A percentile compares a stretch with the other conserved stretches of the same genome.
phyloP scores from a whole-genome alignment of 345 rosid genomes.

The Cardamine resedifolia region DNA sequence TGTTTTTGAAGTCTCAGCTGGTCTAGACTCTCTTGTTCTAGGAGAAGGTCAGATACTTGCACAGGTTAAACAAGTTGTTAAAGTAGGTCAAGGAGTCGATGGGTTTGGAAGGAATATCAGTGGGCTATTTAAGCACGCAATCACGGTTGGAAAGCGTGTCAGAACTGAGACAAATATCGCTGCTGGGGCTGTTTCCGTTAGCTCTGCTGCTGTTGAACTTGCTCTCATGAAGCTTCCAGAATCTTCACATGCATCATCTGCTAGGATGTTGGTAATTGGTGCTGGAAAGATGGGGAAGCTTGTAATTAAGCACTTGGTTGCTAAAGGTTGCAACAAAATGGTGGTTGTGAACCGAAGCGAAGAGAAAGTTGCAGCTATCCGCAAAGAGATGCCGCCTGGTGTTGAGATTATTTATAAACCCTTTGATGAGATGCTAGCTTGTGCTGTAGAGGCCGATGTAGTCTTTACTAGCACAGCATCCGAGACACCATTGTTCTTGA shows the following conservation, averaged over 20 bases:
- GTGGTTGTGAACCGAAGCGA: conserved; percentile 68
- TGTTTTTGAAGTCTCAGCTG: conserved; percentile 95
- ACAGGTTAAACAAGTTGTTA: conserved; percentile 78
- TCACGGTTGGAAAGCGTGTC: conserved; percentile 68
- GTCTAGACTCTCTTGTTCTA: conserved; percentile 80
- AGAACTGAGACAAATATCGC: conserved; percentile 70
- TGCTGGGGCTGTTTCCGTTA: conserved; percentile 77
- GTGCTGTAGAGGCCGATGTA: conserved; percentile 89
- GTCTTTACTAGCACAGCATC: conserved; percentile 94
- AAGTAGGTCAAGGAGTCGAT: conserved; percentile 64
- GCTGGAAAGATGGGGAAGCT: conserved; percentile 92
- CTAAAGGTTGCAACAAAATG: conserved; percentile 71
- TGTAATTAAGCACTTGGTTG: conserved; percentile 72
- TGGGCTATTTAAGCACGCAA: conserved; percentile 72
- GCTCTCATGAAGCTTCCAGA: conserved; percentile 68
- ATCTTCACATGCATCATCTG: conserved; percentile 43
- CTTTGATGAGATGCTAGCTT: conserved; percentile 60
- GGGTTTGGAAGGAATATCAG: conserved; percentile 74
- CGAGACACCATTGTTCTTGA: conserved; percentile 66
- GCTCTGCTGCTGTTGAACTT: conserved; percentile 82
- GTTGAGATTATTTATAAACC: conserved; percentile 71
- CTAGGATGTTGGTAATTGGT: conserved; percentile 61
- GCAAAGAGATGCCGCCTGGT: conserved; percentile 57
- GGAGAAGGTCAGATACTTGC: conserved; percentile 86
- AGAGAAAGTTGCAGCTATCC: conserved; percentile 74